Conservation (phyloP, 1,284 basidiomycete species). For the Ceratobasidium papillatum region DNA sequence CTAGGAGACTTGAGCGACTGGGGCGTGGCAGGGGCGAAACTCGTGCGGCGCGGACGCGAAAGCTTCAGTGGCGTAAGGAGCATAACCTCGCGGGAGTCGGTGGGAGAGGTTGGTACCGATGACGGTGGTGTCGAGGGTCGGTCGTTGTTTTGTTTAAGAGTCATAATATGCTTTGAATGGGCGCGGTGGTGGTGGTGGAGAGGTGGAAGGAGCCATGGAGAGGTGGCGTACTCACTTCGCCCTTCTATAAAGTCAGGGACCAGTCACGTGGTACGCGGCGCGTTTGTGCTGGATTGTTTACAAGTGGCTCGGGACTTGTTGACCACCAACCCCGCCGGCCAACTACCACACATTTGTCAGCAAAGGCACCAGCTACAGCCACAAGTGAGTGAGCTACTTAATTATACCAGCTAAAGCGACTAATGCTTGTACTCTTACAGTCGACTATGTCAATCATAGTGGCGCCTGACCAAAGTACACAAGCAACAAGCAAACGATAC, state of each 20-base stretch:
- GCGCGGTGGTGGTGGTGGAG: neutral
- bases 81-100: neutral
- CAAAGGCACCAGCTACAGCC: neutral
- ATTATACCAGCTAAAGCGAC: neutral
- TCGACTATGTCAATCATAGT: slow-evolving; percentile 26
- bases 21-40: slow-evolving; percentile 13
- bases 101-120: slow-evolving; percentile 16
- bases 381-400: neutral
- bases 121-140: slow-evolving; percentile 26
- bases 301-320: neutral
- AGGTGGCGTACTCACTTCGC: neutral
- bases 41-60: neutral
- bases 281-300: slow-evolving; percentile 20
- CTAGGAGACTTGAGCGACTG: slow-evolving; percentile 8
- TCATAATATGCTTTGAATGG: neutral
- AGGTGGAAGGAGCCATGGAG: neutral
- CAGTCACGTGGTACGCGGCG: slow-evolving; percentile 22
- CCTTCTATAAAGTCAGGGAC: neutral
- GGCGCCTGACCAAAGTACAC: slow-evolving; percentile 28
- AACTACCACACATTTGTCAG: neutral
- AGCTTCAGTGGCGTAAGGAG: slow-evolving; percentile 23
- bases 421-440: neutral
- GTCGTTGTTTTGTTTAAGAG: neutral
- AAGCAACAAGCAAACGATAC: slow-evolving; percentile 36
- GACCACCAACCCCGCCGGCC: neutral